Percentiles rank a stretch among this genome's conserved stretches.
Conservation (phyloP, 2,329 filamentous ascomycete species). For the Penicillium concentricum region DNA sequence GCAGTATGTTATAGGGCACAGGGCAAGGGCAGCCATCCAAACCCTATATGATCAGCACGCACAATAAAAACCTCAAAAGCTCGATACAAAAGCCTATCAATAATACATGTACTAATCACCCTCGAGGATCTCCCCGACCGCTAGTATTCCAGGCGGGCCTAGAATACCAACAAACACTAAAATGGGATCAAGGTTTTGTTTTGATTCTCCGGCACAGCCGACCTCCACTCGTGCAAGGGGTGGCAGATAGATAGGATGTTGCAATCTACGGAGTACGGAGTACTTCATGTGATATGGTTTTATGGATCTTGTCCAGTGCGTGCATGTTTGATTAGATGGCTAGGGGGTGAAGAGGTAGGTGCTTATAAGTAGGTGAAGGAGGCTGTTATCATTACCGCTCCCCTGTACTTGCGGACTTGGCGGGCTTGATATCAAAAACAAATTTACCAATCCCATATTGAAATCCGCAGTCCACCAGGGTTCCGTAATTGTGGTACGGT, state of each 20-base stretch:
- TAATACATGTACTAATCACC: background rate
- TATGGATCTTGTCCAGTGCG: background rate
- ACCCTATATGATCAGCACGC: slow-evolving; percentile 25
- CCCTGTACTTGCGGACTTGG: background rate
- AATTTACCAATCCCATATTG: background rate
- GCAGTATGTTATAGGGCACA: slow-evolving; percentile 20
- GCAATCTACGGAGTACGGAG: background rate
- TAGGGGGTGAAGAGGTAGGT: background rate
- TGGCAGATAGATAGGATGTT: slow-evolving; percentile 4
- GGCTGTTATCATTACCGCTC: background rate
- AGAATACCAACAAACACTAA: background rate
- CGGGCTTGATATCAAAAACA: background rate
- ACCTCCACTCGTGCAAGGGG: slow-evolving; percentile 17
- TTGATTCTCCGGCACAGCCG: slow-evolving; percentile 7
- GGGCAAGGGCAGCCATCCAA: slow-evolving; percentile 23
- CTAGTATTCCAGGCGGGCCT: slow-evolving; percentile 3
- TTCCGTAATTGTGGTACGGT: background rate
- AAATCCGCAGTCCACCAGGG: background rate
- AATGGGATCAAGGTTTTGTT: slow-evolving; percentile 9
- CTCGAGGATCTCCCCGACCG: slow-evolving; percentile 1
- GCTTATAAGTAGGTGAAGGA: background rate
- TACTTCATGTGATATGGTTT: background rate
- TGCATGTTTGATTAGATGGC: background rate
- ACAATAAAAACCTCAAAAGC: slow-evolving; percentile 4
- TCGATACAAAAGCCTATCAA: background rate